Base-by-base conservation (phyloP, 352 stramenopile genomes). In the Pythium aphanidermatum region DNA sequence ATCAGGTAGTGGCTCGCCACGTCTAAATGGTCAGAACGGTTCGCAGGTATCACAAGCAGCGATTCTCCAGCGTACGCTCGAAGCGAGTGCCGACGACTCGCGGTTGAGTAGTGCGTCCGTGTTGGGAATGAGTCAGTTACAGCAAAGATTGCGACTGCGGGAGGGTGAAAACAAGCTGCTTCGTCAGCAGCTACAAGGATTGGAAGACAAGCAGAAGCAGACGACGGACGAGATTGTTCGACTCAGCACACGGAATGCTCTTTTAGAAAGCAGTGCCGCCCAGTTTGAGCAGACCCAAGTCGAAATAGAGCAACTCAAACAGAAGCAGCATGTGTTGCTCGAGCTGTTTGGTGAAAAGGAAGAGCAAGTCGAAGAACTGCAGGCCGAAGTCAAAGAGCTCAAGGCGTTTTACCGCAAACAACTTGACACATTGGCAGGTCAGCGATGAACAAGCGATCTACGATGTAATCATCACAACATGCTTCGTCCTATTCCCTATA, bases 321-420 rank as follows among this genome's bases (percentile, higher is more conserved):
- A 88, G 38, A 77, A 77, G n/a, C 77, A 92, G 46, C 74, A 88
- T 21, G 75, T 92, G 37, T 39, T 92, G 23, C 58, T 92, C 6
- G 81, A 92, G 44, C 65, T 92, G 7, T 86, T 92, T 55, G 81
- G 81, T 23, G 81, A 92, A 29, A 92, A 89, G 47, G 81, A 92
- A 46, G 81, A 92, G 49, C 77, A 92, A 32, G 74, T 92, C 9
- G 81, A 92, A 44, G 81, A 92, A 39, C 42, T 92, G 8, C 77
- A 90, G 48, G 51, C 70, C 2, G 78, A 92, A 45, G 74, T 92
- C 7, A 61, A 65, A 17, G 77, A 90, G 38, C 75, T 89, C 27
- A 89, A 90, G 44, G 67, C 69, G 11, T 83, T 92, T 36, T 92
- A 92, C 48, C 50, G 68, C 27, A 83, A 89, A 39, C 76, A 88